Percentiles rank a stretch among this genome's conserved stretches.
phyloP scores from a whole-genome alignment of 805 yeast genomes.

The Cyberlindnera samutprakarnensis region DNA sequence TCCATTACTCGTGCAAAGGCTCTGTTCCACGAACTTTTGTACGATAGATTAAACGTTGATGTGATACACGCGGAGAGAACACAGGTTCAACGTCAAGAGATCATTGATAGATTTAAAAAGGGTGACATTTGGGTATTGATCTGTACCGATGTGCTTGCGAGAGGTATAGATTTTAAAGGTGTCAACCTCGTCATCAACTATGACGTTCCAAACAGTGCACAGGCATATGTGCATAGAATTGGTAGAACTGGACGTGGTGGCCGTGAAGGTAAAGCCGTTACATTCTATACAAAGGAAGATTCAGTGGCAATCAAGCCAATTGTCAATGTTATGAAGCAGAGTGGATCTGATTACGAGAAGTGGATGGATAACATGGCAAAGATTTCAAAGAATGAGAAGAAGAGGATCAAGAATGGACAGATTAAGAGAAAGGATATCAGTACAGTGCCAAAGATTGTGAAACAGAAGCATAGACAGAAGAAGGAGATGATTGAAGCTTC shows the following conservation, averaged over 20 bases:
- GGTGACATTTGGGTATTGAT: conserved; percentile 96
- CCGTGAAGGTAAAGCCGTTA: conserved; percentile 76
- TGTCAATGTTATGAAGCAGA: conserved; percentile 90
- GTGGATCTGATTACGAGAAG: conserved; percentile 64
- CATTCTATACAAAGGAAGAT: conserved; percentile 92
- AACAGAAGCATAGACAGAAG: conserved; percentile 53
- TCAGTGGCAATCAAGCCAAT: conserved; percentile 67
- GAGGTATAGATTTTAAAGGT: conserved; percentile 97
- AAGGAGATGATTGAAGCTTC: conserved; percentile 72
- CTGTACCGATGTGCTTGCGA: conserved; percentile 90
- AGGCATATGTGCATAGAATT: conserved; percentile 93
- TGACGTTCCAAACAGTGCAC: conserved; percentile 92
- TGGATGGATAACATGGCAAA: conserved; percentile 80
- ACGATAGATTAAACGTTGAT: conserved; percentile 89
- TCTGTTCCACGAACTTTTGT: conserved; percentile 82
- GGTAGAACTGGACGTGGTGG: conserved; percentile 99
- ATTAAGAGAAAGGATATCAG: conserved; percentile 67
- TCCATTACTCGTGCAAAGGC: conserved; percentile 93
- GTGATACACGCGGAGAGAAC: conserved; percentile 95
- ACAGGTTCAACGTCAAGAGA: conserved; percentile 76
- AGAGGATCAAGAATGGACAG: conserved; percentile 47
- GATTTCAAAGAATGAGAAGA: conserved; percentile 55
- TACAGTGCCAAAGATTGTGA: conserved; percentile 70
- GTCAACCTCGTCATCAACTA: conserved; percentile 91
- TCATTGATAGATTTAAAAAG: conserved; percentile 73